Base-by-base conservation (phyloP, 106 monocot genomes). In the Phalaenopsis equestris region DNA sequence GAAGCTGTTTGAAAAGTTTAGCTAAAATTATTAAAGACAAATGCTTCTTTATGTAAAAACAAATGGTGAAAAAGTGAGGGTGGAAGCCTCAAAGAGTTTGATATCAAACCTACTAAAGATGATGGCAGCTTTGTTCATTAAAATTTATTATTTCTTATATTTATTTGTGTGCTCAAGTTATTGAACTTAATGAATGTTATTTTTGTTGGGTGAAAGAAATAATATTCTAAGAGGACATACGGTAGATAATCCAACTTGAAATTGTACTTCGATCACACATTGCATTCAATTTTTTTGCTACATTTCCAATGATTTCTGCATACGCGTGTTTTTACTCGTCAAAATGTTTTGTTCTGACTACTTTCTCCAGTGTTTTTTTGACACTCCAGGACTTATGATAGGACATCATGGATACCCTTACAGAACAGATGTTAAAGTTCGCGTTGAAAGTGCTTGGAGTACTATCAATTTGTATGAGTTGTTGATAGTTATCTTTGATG, bases 381-480 rank as follows among this genome's bases (percentile, higher is more conserved):
- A 99, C 61, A 99, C 98, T 75, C 98, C 98, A 87, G 98, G 98
- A 46, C 86, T 99, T 42, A 90, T 89, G 86, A 73, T 91, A 30
- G 90, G 93, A 38, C 83, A 90, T 57, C 86, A 83, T 73, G 93
- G 98, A 78, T 84, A 90, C 78, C 97, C 97, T 67, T 85, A 87
- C 42, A 94, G 88, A 77, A 79, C 91, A 73, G 98, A 99, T 86
- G 89, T 93, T 46, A 91, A 78, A 87, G 82, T 88, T 83, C 98
- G 94, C 77, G 94, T 95, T 21, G 90, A 99, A 76, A 99, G 92
- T 87, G 93, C 94, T 56, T 99, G 94, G 94, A 91, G 86, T 78
- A 84, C 88, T 55, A 82, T 99, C 78, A 84, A 90, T 75, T 80
- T 89, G 37, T 99, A 99, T 88, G 98, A 99, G 91, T 57, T 95